phyloP scores from a whole-genome alignment of 75 land plant genomes.

The Ceratopteris richardii region DNA sequence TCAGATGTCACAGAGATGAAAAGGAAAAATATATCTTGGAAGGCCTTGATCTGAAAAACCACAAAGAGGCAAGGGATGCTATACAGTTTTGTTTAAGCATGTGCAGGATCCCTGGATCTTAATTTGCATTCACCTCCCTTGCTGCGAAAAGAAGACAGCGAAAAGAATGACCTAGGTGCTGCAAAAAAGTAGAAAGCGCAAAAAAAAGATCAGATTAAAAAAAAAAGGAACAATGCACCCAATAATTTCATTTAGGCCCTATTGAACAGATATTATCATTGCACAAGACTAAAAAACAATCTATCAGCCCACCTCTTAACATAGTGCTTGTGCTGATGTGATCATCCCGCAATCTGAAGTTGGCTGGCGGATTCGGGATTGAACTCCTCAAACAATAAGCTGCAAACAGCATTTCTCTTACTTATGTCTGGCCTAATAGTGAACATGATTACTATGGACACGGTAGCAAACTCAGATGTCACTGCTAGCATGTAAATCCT shows the following conservation, averaged over 20 bases:
- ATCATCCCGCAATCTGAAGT: slow-evolving; percentile 76
- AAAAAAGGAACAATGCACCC: background rate
- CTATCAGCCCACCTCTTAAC: slow-evolving; percentile 74
- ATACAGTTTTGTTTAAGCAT: no score
- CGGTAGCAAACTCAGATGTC: background rate
- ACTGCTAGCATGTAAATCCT: no score
- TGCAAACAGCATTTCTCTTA: slow-evolving; percentile 16
- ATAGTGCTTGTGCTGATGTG: slow-evolving; percentile 61
- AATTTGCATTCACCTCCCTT: slow-evolving; percentile 68
- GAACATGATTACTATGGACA: background rate
- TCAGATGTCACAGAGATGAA: no score
- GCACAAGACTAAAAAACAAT: no score
- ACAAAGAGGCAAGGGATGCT: no score
- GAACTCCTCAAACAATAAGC: slow-evolving; percentile 59
- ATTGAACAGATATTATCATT: no score
- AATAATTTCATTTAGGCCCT: no score
- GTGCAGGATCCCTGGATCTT: slow-evolving; percentile 17
- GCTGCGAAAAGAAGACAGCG: slow-evolving; percentile 79
- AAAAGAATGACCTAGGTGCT: slow-evolving; percentile 88
- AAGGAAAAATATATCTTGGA: no score
- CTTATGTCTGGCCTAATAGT: no score
- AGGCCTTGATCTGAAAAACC: no score
- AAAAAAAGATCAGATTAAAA: background rate
- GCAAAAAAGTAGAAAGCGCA: slow-evolving; percentile 13
- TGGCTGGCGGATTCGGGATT: slow-evolving; percentile 69